phyloP scores from a whole-genome alignment of 164 flowering plant genomes.

The Nelumbo lutea region DNA sequence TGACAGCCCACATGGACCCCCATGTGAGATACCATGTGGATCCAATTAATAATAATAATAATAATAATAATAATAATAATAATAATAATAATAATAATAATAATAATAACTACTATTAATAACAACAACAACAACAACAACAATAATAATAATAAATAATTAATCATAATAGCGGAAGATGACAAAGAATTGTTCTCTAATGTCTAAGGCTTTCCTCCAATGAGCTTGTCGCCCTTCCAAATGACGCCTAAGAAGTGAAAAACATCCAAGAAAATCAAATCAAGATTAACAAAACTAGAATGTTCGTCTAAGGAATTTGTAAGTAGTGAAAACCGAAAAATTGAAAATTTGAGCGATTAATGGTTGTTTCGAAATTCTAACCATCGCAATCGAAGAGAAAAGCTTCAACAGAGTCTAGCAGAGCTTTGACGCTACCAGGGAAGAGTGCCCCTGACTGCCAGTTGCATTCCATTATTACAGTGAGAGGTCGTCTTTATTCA shows the following conservation, averaged over 20 bases:
- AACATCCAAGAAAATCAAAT: background rate
- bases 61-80: too few relatives aligned
- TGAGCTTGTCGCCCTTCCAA: slow-evolving; percentile 88
- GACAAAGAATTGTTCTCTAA: slow-evolving; percentile 18
- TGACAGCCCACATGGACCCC: too few relatives aligned
- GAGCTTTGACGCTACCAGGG: slow-evolving; percentile 28
- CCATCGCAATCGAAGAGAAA: slow-evolving; percentile 98
- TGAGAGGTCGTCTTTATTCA: too few relatives aligned
- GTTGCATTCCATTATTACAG: too few relatives aligned
- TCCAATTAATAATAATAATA: too few relatives aligned
- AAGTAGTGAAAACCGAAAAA: background rate
- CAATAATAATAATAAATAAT: too few relatives aligned
- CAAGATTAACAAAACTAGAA: too few relatives aligned
- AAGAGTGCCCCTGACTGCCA: slow-evolving; percentile 29
- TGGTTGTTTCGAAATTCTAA: slow-evolving; percentile 2
- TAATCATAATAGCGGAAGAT: too few relatives aligned
- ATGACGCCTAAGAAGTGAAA: slow-evolving; percentile 54
- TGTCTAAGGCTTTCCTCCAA: slow-evolving; percentile 71
- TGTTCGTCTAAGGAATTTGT: background rate
- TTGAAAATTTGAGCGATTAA: background rate
- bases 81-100: too few relatives aligned
- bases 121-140: too few relatives aligned
- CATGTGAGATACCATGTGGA: too few relatives aligned
- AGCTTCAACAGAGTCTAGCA: slow-evolving; percentile 67
- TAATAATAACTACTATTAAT: too few relatives aligned